Conservation (phyloP, 768 basidiomycete species). For the Clitopilus hobsonii region DNA sequence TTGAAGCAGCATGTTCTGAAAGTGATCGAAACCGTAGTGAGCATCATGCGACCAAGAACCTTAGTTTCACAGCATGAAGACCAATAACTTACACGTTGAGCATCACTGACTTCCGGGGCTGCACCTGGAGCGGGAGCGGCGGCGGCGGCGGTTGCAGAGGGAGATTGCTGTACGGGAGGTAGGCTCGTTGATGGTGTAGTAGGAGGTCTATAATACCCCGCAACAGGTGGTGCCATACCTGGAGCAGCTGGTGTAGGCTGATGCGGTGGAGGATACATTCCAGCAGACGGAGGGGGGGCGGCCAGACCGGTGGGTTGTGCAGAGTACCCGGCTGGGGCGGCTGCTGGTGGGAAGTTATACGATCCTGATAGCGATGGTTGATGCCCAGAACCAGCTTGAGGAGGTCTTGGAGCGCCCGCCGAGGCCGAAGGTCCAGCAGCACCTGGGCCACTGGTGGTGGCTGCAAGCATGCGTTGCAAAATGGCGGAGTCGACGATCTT, state of each 20-base stretch:
- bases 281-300: slow-evolving; percentile 26
- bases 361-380: slow-evolving; percentile 29
- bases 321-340: slow-evolving; percentile 26
- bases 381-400: slow-evolving; percentile 19
- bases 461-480: slow-evolving; percentile 63
- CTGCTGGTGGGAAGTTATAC: slow-evolving; percentile 23
- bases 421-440: slow-evolving; percentile 10
- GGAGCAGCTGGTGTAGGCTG: slow-evolving; percentile 16
- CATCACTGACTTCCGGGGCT: slow-evolving; percentile 42
- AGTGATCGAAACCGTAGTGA: slow-evolving; percentile 5
- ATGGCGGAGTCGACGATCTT: slow-evolving; percentile 89
- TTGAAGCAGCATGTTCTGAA: slow-evolving; percentile 78
- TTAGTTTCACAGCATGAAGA: not conserved
- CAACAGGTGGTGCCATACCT: slow-evolving; percentile 26
- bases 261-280: slow-evolving; percentile 26
- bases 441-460: slow-evolving; percentile 20
- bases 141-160: slow-evolving; percentile 20
- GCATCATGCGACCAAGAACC: not conserved
- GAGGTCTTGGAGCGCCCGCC: slow-evolving; percentile 4
- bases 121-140: slow-evolving; percentile 24
- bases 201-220: slow-evolving; percentile 28
- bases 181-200: slow-evolving; percentile 19
- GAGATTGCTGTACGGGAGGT: slow-evolving; percentile 16
- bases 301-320: slow-evolving; percentile 26
- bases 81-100: slow-evolving; percentile 35